Percentiles rank a stretch among this genome's conserved stretches.
Conservation (phyloP, 208 protist genomes). For the Strigomonas culicis region DNA sequence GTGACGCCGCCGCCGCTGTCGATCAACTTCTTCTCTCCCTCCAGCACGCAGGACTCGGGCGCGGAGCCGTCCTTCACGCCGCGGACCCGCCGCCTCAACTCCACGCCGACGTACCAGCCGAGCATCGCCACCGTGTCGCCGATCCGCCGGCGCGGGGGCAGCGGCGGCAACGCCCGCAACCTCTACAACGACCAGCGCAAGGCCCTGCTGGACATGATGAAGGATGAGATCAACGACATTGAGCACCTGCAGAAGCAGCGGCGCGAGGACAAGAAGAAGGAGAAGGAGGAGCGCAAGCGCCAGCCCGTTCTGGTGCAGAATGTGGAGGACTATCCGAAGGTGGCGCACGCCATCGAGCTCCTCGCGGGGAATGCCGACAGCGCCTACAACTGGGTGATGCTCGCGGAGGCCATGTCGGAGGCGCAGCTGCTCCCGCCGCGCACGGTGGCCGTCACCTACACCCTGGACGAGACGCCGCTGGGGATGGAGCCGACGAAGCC, state of each 20-base stretch:
- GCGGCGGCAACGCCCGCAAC: neutral
- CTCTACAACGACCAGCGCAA: slow-evolving; percentile 17
- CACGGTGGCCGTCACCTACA: slow-evolving; percentile 17
- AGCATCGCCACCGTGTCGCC: no score
- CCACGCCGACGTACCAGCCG: no score
- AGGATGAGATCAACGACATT: slow-evolving; percentile 18
- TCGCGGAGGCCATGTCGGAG: slow-evolving; percentile 22
- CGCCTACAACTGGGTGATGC: slow-evolving; percentile 22
- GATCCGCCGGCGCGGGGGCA: no score
- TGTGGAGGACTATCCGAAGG: slow-evolving; percentile 5
- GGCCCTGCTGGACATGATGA: slow-evolving; percentile 11
- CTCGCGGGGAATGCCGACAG: slow-evolving; percentile 7
- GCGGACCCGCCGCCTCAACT: no score
- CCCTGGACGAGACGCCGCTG: slow-evolving; percentile 1
- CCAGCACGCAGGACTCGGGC: no score
- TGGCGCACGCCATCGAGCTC: slow-evolving; percentile 11
- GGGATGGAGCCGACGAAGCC: neutral
- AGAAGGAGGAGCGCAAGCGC: neutral
- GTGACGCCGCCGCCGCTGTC: no score
- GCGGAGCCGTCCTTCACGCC: no score
- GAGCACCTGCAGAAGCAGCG: slow-evolving; percentile 6
- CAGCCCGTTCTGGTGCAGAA: slow-evolving; percentile 5
- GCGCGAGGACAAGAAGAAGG: neutral
- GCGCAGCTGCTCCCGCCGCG: slow-evolving; percentile 18
- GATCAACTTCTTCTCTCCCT: no score